These are phyloP conservation scores for Neonectria hederae DNA, from an alignment of 2,329 filamentous ascomycete species.

Conservation along the genomic window DNA sequence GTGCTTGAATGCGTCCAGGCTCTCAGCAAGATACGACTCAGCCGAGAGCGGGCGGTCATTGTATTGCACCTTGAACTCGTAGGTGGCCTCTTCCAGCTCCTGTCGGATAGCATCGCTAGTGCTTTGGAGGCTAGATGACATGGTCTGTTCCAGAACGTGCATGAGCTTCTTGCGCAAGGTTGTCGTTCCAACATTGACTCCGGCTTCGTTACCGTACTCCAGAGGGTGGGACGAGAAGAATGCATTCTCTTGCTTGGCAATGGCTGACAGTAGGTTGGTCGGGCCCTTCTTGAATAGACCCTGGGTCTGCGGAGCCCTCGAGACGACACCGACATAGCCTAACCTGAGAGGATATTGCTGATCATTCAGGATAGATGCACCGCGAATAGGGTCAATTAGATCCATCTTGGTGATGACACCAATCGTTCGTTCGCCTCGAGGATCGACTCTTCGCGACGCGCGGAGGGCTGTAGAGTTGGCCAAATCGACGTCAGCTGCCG, in stretches of 20 bases:
- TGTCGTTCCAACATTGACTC: conserved; percentile 82
- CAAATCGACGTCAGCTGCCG: conserved; percentile 94
- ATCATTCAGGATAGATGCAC: conserved; percentile 81
- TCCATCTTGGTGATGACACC: conserved; percentile 99
- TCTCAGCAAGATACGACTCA: conserved; percentile 96
- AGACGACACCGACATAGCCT: conserved; percentile 95
- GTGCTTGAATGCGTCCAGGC: conserved; percentile 95
- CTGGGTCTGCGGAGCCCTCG: conserved; percentile 74
- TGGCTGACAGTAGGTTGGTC: conserved; percentile 80
- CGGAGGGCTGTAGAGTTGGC: conserved; percentile 94
- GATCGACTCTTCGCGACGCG: conserved; percentile 91
- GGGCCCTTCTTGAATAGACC: conserved; percentile 86
- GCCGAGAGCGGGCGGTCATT: conserved; percentile 95
- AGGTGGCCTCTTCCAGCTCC: conserved; percentile 94
- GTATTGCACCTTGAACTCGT: conserved; percentile 99
- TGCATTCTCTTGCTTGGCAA: conserved; percentile 86
- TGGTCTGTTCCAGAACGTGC: conserved; percentile 95
- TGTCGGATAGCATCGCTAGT: conserved; percentile 94
- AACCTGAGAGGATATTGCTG: conserved; percentile 94
- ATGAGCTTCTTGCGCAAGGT: conserved; percentile 95
- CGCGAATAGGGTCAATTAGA: conserved; percentile 84
- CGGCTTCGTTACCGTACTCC: conserved; percentile 79
- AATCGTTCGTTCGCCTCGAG: conserved; percentile 93
- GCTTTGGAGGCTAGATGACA: conserved; percentile 89
- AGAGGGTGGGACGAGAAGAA: conserved; percentile 86